Conservation (phyloP, 2,329 filamentous ascomycete species). For the Xylariaceae sp. region DNA sequence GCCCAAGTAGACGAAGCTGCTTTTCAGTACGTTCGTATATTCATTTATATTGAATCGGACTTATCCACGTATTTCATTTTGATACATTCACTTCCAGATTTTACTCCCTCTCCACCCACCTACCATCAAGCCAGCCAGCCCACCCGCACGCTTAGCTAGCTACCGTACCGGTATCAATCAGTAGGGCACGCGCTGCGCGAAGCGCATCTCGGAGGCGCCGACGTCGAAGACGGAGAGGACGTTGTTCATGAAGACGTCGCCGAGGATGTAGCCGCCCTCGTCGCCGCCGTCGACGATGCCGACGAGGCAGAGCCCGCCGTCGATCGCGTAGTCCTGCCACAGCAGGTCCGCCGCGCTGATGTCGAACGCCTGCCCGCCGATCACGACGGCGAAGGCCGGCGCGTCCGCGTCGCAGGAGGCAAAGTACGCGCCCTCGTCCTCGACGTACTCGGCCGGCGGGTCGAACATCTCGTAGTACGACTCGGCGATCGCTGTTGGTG, state of each 20-base stretch:
- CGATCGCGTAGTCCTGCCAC: constrained; percentile 14
- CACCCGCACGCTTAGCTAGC: too few relatives aligned
- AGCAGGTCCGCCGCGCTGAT: constrained; percentile 26
- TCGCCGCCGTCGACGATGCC: constrained; percentile 17
- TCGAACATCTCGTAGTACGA: too few relatives aligned
- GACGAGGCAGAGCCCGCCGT: constrained; percentile 18
- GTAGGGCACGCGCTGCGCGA: constrained; percentile 16
- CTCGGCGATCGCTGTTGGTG: too few relatives aligned
- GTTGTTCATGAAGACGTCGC: constrained; percentile 20
- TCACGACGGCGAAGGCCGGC: constrained; percentile 22
- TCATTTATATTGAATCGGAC: too few relatives aligned
- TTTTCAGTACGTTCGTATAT: too few relatives aligned
- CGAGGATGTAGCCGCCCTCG: constrained; percentile 14
- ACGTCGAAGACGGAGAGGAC: constrained; percentile 23
- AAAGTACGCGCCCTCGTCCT: constrained; percentile 16
- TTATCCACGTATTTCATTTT: too few relatives aligned
- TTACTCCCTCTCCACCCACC: too few relatives aligned
- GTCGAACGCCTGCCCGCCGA: constrained; percentile 22
- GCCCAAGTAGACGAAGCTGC: too few relatives aligned
- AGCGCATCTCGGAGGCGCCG: constrained; percentile 21
- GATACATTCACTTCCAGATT: too few relatives aligned
- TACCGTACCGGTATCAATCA: too few relatives aligned
- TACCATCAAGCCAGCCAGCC: too few relatives aligned
- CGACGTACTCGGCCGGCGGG: too few relatives aligned
- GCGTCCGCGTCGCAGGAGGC: constrained; percentile 22